phyloP scores from a whole-genome alignment of 2,329 filamentous ascomycete genomes.

The Alternaria sp. region DNA sequence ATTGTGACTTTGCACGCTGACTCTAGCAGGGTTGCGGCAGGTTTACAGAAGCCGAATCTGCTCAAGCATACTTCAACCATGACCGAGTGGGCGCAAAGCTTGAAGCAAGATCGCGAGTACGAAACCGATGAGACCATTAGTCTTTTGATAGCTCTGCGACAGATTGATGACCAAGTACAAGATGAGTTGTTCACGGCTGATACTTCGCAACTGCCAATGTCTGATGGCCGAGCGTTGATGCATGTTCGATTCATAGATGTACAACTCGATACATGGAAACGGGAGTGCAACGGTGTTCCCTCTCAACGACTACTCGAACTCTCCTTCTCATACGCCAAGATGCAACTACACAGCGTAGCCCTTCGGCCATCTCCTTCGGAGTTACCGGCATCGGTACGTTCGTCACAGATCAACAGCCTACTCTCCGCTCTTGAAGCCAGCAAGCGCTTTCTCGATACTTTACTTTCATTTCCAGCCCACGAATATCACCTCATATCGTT shows the following conservation, averaged over 20 bases:
- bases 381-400: conserved; percentile 3
- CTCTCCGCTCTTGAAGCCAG: conserved; percentile 64
- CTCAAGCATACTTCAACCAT: conserved; percentile 39
- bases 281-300: conserved; percentile 11
- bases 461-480: conserved; percentile 73
- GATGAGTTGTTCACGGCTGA: conserved; percentile 35
- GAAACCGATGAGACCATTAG: conserved; percentile 33
- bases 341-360: conserved; percentile 36
- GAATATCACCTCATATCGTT: conserved; percentile 43
- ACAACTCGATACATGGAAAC: conserved; percentile 37
- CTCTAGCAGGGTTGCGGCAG: conserved; percentile 31
- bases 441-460: conserved; percentile 69
- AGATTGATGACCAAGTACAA: conserved; percentile 44
- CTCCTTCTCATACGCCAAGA: conserved; percentile 35
- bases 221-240: conserved; percentile 37
- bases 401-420: conserved; percentile 31
- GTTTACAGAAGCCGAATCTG: conserved; percentile 41
- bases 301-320: conserved; percentile 34
- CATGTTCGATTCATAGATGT: conserved; percentile 37
- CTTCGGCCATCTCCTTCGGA: conserved; percentile 21
- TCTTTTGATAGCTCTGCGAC: conserved; percentile 33
- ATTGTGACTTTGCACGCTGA: neutral
- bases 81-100: conserved; percentile 30
- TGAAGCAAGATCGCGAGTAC: conserved; percentile 31
- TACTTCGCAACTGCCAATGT: conserved; percentile 27